A percentile compares a stretch with the other conserved stretches of the same genome.
phyloP scores from a whole-genome alignment of 306 rosid species.

The Quercus agrifolia region DNA sequence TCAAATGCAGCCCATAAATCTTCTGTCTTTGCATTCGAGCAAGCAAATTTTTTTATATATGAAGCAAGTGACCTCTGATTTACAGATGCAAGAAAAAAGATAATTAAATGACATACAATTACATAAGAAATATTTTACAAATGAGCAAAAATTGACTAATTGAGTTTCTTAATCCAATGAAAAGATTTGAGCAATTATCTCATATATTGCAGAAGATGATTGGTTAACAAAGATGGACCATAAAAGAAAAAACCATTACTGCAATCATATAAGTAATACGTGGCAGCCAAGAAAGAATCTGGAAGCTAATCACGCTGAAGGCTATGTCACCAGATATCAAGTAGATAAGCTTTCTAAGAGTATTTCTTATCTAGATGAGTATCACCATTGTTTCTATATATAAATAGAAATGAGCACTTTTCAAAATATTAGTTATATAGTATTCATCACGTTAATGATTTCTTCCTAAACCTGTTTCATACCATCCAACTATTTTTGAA shows the following conservation, averaged over 20 bases:
- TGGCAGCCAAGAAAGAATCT: neutral
- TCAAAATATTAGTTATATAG: neutral
- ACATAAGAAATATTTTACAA: neutral
- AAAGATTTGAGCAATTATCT: neutral
- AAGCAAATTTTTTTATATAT: conserved; percentile 70
- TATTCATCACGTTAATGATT: neutral
- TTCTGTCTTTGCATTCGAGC: conserved; percentile 84
- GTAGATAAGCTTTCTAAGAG: neutral
- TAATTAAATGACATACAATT: neutral
- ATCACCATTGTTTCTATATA: neutral
- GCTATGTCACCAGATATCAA: neutral
- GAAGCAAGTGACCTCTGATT: conserved; percentile 88
- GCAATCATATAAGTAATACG: neutral
- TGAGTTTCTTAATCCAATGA: neutral
- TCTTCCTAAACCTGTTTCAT: neutral
- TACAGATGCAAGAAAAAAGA: neutral
- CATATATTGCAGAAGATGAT: neutral
- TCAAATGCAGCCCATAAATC: conserved; percentile 95
- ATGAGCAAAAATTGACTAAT: neutral
- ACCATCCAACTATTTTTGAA: neutral
- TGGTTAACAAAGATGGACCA: neutral
- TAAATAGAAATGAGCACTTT: neutral
- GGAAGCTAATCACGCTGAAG: neutral
- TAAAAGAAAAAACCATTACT: neutral
- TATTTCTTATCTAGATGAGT: neutral